These are phyloP conservation scores for Penicillium dipodomyicola DNA, from an alignment of 495 filamentous ascomycete genomes.

Conservation along the genomic window DNA sequence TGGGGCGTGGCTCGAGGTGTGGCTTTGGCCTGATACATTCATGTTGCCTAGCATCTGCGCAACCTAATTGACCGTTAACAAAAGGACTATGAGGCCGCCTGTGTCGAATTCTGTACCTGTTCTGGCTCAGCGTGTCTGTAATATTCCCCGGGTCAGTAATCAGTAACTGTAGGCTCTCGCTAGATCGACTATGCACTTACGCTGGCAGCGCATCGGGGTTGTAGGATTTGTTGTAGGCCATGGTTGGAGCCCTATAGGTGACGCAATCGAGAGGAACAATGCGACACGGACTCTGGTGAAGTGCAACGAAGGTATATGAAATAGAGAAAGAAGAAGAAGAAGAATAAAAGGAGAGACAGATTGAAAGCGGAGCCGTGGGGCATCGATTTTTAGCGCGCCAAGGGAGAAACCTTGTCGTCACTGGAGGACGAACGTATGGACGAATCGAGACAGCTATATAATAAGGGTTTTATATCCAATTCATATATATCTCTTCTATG, in stretches of 20 bases:
- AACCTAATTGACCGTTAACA: constrained; percentile 36
- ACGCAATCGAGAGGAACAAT: constrained; percentile 20
- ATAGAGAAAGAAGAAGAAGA: neutral
- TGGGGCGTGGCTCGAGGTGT: constrained; percentile 10
- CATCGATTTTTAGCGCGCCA: constrained; percentile 17
- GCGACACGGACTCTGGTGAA: neutral
- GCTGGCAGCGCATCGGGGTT: constrained; percentile 98
- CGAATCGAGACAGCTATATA: neutral
- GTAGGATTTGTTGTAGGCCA: constrained; percentile 92
- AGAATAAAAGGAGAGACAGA: constrained; percentile 14
- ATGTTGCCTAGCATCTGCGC: constrained; percentile 54
- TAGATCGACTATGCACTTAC: constrained; percentile 53
- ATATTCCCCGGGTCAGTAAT: constrained; percentile 18
- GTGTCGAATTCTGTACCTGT: constrained; percentile 54
- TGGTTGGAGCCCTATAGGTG: constrained; percentile 39
- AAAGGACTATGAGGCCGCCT: constrained; percentile 9
- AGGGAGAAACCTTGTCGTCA: constrained; percentile 3
- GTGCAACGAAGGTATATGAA: neutral
- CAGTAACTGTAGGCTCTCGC: constrained; percentile 10
- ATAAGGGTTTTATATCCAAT: neutral
- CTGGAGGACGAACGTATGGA: neutral
- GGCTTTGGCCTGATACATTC: constrained; percentile 24
- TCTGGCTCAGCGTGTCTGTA: constrained; percentile 91
- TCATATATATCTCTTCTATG: neutral
- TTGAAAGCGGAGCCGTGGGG: constrained; percentile 34